A percentile compares a stretch with the other conserved stretches of the same genome.
These are phyloP conservation scores for Ceratocystis cubensis DNA, from an alignment of 2,329 filamentous ascomycete species.

Conservation along the genomic window DNA sequence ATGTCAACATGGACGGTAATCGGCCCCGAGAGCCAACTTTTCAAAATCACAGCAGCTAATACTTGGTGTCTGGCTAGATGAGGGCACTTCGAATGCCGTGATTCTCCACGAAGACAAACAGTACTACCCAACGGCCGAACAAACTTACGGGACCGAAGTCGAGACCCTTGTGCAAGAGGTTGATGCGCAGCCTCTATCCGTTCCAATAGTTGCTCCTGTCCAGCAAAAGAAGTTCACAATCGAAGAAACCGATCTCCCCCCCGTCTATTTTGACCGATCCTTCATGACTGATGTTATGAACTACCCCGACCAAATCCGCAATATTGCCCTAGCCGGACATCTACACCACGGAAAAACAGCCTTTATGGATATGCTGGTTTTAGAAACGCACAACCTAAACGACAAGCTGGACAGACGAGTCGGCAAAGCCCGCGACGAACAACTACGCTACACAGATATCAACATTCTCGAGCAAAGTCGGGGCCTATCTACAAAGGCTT, in stretches of 20 bases:
- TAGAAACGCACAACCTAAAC: constrained; percentile 82
- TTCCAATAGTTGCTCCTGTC: constrained; percentile 87
- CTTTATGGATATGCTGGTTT: constrained; percentile 94
- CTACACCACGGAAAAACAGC: constrained; percentile 96
- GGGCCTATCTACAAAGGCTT: constrained; percentile 80
- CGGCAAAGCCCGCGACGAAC: constrained; percentile 73
- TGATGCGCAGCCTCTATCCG: constrained; percentile 80
- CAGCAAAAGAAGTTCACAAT: constrained; percentile 94
- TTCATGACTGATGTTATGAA: constrained; percentile 97
- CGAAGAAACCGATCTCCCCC: constrained; percentile 80
- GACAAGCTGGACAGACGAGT: constrained; percentile 67
- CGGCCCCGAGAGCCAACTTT: background rate
- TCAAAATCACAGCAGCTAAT: background rate
- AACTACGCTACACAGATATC: constrained; percentile 87
- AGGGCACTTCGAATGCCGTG: constrained; percentile 90
- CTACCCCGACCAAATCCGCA: constrained; percentile 86
- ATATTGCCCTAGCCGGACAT: constrained; percentile 83
- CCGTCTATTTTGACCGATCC: constrained; percentile 72
- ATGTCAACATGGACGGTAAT: constrained; percentile 85
- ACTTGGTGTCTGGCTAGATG: constrained; percentile 28
- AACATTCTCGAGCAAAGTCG: constrained; percentile 80
- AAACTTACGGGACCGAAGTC: constrained; percentile 87
- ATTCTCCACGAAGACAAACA: constrained; percentile 98
- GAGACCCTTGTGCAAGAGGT: constrained; percentile 95
- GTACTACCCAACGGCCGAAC: constrained; percentile 95